Percentiles rank a stretch among this genome's conserved stretches.
These are phyloP conservation scores for Botrytis hyacinthi DNA, from an alignment of 2,329 filamentous ascomycete species.

Conservation along the genomic window DNA sequence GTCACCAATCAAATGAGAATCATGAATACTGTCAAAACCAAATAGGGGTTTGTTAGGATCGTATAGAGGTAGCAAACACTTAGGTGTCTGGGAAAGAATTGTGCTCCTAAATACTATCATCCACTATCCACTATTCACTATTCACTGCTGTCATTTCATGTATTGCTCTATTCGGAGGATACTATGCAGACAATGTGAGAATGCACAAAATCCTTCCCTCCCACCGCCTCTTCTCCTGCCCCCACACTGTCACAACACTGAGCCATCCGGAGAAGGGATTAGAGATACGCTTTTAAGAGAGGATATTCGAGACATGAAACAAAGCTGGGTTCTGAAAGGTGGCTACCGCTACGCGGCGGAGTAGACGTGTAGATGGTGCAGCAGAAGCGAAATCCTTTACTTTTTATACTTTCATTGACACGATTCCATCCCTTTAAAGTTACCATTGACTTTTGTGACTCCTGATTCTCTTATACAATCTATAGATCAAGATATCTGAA, in stretches of 20 bases:
- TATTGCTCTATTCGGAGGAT: not conserved
- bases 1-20: not conserved
- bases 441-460: not conserved
- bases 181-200: not conserved
- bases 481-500: not conserved
- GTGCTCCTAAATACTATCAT: no score
- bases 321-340: not conserved
- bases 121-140: not conserved
- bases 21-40: not conserved
- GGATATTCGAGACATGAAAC: not conserved
- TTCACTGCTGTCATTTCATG: not conserved
- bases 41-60: not conserved
- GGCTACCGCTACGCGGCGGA: not conserved
- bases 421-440: not conserved
- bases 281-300: not conserved
- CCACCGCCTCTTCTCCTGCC: not conserved
- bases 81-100: no score
- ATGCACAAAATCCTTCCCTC: not conserved
- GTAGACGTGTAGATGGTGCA: not conserved
- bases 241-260: not conserved
- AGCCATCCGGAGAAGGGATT: not conserved
- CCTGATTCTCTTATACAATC: not conserved
- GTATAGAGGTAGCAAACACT: not conserved
- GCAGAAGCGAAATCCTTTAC: not conserved
- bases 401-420: not conserved